These are phyloP conservation scores for Potentilla sterilis DNA, from an alignment of 306 rosid species.

Conservation along the genomic window DNA sequence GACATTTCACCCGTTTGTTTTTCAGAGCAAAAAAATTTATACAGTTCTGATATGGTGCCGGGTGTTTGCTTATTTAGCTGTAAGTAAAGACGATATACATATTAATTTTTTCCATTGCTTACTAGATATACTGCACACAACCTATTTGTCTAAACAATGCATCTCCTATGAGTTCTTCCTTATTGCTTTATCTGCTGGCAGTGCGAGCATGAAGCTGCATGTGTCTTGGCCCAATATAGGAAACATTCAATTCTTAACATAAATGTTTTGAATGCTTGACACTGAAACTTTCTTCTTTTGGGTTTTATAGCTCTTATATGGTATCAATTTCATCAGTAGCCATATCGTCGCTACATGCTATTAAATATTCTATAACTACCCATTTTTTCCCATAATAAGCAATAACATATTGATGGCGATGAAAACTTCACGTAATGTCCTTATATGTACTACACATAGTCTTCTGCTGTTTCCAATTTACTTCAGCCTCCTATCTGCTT, in stretches of 20 bases:
- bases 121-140: neutral
- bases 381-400: neutral
- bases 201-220: neutral
- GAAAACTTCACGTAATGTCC: neutral
- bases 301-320: neutral
- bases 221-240: neutral
- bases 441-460: neutral
- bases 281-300: neutral
- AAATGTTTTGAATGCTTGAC: too few species aligned
- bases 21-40: slow-evolving; percentile 44
- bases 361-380: neutral
- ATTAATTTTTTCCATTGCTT: neutral
- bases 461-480: neutral
- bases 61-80: slow-evolving; percentile 48
- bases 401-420: neutral
- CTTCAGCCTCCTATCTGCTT: neutral
- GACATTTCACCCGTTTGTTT: slow-evolving; percentile 54
- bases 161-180: neutral
- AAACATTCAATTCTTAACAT: neutral
- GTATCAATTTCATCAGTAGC: neutral
- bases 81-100: slow-evolving; percentile 27
- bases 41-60: slow-evolving; percentile 61
- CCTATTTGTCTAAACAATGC: neutral
- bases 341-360: slow-evolving; percentile 1
- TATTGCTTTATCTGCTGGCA: slow-evolving; percentile 5